phyloP scores from a whole-genome alignment of 148 eudicot genomes.

The Rhododendron williamsianum region DNA sequence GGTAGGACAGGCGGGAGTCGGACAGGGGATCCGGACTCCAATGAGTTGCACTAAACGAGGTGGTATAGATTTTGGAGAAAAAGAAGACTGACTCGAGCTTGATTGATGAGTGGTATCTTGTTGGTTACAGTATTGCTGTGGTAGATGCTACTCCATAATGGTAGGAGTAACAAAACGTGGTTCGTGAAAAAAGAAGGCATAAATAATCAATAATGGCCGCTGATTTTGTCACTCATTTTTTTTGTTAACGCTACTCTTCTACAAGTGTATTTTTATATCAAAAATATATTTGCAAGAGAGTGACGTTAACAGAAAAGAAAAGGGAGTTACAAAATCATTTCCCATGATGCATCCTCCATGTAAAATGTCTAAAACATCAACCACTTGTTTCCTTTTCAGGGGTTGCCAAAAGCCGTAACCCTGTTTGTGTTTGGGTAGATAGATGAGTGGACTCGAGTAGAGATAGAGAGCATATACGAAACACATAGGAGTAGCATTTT shows the following conservation, averaged over 20 bases:
- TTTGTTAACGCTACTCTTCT: too few species aligned
- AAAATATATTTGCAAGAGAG: too few species aligned
- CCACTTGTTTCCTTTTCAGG: neutral
- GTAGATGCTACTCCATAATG: neutral
- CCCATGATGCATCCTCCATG: neutral
- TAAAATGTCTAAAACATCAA: neutral
- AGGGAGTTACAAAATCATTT: too few species aligned
- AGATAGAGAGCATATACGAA: neutral
- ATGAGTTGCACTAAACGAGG: neutral
- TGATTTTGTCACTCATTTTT: too few species aligned
- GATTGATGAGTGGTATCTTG: neutral
- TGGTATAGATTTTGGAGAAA: neutral
- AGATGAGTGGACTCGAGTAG: neutral
- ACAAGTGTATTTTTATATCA: too few species aligned
- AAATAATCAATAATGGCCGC: neutral
- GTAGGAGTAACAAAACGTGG: too few species aligned
- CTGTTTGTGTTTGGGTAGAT: neutral
- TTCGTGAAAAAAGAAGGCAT: neutral
- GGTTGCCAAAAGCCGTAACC: neutral
- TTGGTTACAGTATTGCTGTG: neutral
- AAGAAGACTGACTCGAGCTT: neutral
- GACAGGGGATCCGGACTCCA: neutral
- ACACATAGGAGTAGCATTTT: neutral
- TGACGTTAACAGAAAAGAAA: too few species aligned
- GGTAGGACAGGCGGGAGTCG: too few species aligned